Conservation (phyloP, 106 monocot genomes). For the Apostasia shenzhenica region DNA sequence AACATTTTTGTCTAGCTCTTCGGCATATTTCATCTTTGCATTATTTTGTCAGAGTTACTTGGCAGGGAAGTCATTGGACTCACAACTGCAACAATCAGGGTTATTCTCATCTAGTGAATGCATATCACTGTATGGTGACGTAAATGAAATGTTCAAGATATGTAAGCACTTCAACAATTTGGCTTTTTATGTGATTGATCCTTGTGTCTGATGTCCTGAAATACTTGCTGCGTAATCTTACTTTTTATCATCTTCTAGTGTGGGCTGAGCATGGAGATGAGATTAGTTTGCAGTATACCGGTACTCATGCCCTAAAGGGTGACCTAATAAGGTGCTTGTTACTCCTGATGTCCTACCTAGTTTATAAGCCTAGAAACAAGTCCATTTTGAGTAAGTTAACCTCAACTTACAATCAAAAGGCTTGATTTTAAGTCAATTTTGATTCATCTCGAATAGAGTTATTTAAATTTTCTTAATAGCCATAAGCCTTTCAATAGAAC, state of each 20-base stretch:
- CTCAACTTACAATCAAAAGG: too few relatives aligned
- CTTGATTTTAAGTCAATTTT: too few relatives aligned
- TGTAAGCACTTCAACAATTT: constrained; percentile 29
- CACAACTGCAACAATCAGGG: constrained; percentile 54
- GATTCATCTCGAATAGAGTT: too few relatives aligned
- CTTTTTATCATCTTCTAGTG: constrained; percentile 40
- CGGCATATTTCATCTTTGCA: neutral
- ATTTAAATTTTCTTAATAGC: too few relatives aligned
- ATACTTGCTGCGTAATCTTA: neutral
- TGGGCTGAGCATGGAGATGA: constrained; percentile 98
- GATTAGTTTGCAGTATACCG: constrained; percentile 88
- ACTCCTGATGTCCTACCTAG: too few relatives aligned
- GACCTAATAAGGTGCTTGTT: constrained; percentile 71
- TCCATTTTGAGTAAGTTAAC: too few relatives aligned
- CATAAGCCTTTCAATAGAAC: too few relatives aligned
- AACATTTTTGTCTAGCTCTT: too few relatives aligned
- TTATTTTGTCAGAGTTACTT: constrained; percentile 52
- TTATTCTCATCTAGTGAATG: constrained; percentile 53
- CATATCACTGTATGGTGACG: constrained; percentile 41
- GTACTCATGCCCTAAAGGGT: constrained; percentile 84
- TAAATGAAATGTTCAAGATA: constrained; percentile 59
- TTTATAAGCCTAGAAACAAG: too few relatives aligned
- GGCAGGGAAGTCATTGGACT: constrained; percentile 67
- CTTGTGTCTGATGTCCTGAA: neutral
- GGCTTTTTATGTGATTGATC: neutral